Evolutionary conservation across 2,329 filamentous ascomycete species (phyloP).

Genomic region (Elsinoe fawcettii): DNA sequence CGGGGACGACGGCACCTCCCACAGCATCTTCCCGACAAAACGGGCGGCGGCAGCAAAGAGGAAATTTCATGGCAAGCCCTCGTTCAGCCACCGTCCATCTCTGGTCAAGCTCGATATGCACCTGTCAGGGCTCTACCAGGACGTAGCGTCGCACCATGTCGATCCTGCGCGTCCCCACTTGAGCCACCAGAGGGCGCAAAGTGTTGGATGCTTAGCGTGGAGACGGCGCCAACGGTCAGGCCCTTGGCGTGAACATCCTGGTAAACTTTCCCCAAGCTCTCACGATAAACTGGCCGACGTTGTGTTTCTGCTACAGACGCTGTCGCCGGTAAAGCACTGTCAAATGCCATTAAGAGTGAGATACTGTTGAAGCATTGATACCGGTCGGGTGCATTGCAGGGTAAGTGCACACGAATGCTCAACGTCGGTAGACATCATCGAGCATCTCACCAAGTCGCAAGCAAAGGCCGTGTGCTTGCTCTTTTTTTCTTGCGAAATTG

Average conservation of each 20-base stretch:
- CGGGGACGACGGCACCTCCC: conserved; percentile 4
- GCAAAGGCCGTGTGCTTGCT: background rate
- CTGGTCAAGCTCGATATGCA: background rate
- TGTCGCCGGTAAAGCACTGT: background rate
- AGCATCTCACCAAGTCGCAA: background rate
- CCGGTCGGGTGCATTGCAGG: background rate
- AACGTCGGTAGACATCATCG: background rate
- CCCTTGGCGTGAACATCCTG: conserved; percentile 1
- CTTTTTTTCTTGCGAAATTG: background rate
- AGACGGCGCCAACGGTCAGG: background rate
- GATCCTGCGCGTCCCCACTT: conserved; percentile 2
- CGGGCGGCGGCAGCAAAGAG: background rate
- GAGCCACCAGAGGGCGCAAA: background rate
- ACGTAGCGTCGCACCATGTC: conserved; percentile 5
- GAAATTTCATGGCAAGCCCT: conserved; percentile 1
- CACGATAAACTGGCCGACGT: background rate
- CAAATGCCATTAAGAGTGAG: background rate
- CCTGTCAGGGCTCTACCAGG: conserved; percentile 11
- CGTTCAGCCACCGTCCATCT: background rate
- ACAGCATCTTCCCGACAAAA: conserved; percentile 3
- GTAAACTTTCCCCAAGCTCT: background rate
- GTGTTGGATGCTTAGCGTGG: conserved; percentile 4
- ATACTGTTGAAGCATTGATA: conserved; percentile 9
- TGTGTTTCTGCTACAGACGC: background rate
- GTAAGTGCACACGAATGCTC: background rate